Base-by-base conservation (phyloP, 768 basidiomycete species). In the Phanerodontia chrysosporium region DNA sequence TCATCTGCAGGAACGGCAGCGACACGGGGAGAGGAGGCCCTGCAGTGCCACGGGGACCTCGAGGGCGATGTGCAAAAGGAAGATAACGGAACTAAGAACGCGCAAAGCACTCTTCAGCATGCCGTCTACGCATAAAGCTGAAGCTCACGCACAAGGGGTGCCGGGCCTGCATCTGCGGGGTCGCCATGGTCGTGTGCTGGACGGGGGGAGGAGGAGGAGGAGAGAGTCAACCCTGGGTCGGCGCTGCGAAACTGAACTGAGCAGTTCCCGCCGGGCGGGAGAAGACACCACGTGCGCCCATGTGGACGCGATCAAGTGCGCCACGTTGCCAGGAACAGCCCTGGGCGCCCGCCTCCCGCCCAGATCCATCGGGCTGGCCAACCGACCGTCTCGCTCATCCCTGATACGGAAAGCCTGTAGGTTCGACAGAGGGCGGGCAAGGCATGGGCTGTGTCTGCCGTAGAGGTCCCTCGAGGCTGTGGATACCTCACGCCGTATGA, bases 41-140 rank as follows among this genome's bases (percentile, higher is more conserved):
- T 92, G 90, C 30, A 94, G 71, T 2, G 85, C 90, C 22, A 94
- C 69, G 0, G 92, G 92, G 5, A 83, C 79, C 69, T 94, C 92
- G 57, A 92, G 75, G 5, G 86, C 89, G 65, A 91, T 82, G 66
- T 94, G 92, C 28, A 93, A 73, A 39, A 94, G 76, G 72, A 93
- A 94, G 1, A 92, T 78, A 21, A 74, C 72, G 3, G 90, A 82
- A 12, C 87, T 89, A n/a, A n/a, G n/a, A n/a, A 27, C 52, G 57
- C 16, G 57, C 30, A n/a, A 54, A 6, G 57, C 25, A 32, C n/a
- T 22, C 21, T 4, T 39, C 7, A 45, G 45, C 21, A 22, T 2
- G n/a, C 24, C n/a, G 2, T n/a, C 9, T 45, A 13, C 30, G 24
- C 21, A 8, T 5, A 28, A 30, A 32, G 10, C 25, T 22, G 18